These are phyloP conservation scores for Thelonectria discophora DNA, from an alignment of 2,329 filamentous ascomycete genomes.

Conservation along the genomic window DNA sequence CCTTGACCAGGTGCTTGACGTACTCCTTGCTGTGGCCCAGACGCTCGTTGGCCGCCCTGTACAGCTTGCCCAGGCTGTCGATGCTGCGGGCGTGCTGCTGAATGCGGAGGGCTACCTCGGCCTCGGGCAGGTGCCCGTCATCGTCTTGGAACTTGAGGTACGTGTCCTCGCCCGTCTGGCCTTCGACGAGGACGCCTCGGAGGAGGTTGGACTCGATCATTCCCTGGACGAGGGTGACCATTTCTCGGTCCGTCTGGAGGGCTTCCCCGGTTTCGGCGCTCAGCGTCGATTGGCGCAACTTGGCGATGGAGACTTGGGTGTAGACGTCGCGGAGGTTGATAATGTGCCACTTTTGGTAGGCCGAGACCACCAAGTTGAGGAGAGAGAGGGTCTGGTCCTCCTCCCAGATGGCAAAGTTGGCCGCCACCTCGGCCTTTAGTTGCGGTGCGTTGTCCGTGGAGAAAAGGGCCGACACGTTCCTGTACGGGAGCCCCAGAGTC, in stretches of 20 bases:
- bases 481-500: slow-evolving; percentile 73
- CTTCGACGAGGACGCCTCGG: slow-evolving; percentile 59
- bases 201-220: slow-evolving; percentile 67
- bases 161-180: slow-evolving; percentile 51
- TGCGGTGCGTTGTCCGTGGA: slow-evolving; percentile 61
- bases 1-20: slow-evolving; percentile 56
- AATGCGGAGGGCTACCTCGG: slow-evolving; percentile 60
- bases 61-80: slow-evolving; percentile 55
- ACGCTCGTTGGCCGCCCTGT: slow-evolving; percentile 62
- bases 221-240: slow-evolving; percentile 57
- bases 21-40: slow-evolving; percentile 66
- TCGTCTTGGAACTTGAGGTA: slow-evolving; percentile 62
- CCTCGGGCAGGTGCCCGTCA: slow-evolving; percentile 57
- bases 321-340: slow-evolving; percentile 78
- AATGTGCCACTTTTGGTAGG: slow-evolving; percentile 80
- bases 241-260: slow-evolving; percentile 54
- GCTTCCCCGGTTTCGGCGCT: slow-evolving; percentile 62
- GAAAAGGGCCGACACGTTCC: slow-evolving; percentile 75
- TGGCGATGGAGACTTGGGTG: slow-evolving; percentile 63
- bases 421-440: slow-evolving; percentile 71
- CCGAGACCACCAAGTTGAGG: slow-evolving; percentile 72
- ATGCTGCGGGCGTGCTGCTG: slow-evolving; percentile 53
- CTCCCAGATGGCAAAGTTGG: slow-evolving; percentile 65
- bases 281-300: slow-evolving; percentile 60
- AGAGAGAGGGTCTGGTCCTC: slow-evolving; percentile 79